Conservation (phyloP, 2,329 filamentous ascomycete genomes). For the Xylaria arbuscula region DNA sequence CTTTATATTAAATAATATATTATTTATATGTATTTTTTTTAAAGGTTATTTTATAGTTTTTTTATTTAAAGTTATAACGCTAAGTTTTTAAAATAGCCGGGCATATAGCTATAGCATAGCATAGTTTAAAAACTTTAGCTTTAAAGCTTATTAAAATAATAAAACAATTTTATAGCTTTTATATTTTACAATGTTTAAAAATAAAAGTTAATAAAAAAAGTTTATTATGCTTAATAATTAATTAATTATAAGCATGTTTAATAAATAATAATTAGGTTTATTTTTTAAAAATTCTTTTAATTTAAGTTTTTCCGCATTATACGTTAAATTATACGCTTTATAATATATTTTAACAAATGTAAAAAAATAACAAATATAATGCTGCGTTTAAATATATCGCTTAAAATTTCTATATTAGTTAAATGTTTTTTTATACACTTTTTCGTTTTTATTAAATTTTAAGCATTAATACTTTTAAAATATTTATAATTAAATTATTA, state of each 20-base stretch:
- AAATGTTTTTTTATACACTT: not conserved
- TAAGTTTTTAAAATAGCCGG: too few species aligned
- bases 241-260: too few species aligned
- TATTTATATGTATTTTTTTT: not conserved
- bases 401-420: not conserved
- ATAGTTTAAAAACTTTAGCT: too few species aligned
- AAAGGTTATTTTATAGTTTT: not conserved
- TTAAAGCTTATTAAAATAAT: too few species aligned
- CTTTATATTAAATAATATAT: not conserved
- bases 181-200: not conserved
- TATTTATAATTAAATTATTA: too few species aligned
- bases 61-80: not conserved
- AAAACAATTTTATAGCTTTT: not conserved
- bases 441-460: too few species aligned
- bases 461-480: too few species aligned
- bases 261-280: too few species aligned
- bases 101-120: too few species aligned
- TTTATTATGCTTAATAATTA: too few species aligned
- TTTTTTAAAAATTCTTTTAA: not conserved
- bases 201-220: too few species aligned
- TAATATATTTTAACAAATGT: not conserved
- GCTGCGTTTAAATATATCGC: not conserved
- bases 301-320: not conserved
- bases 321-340: not conserved
- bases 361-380: not conserved